Evolutionary conservation across 2,329 filamentous ascomycete species (phyloP).

Genomic region (Trichoderma koningii): DNA sequence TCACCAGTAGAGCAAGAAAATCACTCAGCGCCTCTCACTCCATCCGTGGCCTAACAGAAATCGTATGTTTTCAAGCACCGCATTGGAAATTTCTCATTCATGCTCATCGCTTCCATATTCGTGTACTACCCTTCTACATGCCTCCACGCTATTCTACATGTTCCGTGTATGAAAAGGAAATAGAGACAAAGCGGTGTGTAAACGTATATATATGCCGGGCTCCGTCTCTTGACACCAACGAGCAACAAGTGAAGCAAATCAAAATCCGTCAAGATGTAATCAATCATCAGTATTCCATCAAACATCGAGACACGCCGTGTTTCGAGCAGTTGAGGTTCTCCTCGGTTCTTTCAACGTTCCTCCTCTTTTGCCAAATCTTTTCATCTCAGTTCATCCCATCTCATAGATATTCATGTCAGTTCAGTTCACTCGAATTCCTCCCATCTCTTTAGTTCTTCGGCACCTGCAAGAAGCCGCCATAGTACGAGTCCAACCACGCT

Average conservation of each 20-base stretch:
- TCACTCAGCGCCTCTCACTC: slow-evolving; percentile 11
- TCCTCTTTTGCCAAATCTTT: neutral
- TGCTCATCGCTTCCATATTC: neutral
- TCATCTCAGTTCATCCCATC: neutral
- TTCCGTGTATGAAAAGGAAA: slow-evolving; percentile 6
- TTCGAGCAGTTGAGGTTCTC: neutral
- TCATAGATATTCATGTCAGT: slow-evolving; percentile 4
- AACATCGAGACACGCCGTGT: neutral
- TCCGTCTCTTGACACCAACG: neutral
- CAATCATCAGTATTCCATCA: neutral
- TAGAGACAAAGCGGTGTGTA: neutral
- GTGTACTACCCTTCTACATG: slow-evolving; percentile 7
- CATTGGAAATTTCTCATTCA: neutral
- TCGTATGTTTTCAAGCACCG: slow-evolving; percentile 10
- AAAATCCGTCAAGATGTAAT: slow-evolving; percentile 5
- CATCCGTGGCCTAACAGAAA: slow-evolving; percentile 19
- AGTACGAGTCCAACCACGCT: slow-evolving; percentile 57
- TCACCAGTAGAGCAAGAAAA: neutral
- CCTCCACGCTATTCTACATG: slow-evolving; percentile 18
- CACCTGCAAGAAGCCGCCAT: slow-evolving; percentile 56
- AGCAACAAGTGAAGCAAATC: neutral
- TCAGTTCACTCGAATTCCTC: neutral
- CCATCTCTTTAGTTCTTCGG: slow-evolving; percentile 35
- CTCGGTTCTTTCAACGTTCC: neutral
- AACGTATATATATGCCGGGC: neutral